A percentile compares a stretch with the other conserved stretches of the same genome.
Conservation (phyloP, 352 stramenopile species). For the Bremia lactucae region DNA sequence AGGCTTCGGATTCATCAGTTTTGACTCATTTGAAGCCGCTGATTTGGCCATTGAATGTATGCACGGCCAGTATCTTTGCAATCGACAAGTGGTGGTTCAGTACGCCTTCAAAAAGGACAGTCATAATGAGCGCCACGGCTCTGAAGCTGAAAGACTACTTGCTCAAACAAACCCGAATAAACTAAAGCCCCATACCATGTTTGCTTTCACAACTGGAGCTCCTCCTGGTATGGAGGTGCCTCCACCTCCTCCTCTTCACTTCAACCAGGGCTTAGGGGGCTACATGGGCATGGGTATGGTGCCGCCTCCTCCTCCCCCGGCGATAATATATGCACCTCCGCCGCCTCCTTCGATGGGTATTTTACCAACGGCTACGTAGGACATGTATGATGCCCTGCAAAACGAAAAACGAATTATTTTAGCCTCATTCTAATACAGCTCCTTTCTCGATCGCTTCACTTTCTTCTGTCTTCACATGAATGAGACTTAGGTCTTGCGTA, state of each 20-base stretch:
- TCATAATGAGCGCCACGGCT: slow-evolving; percentile 87
- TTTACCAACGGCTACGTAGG: slow-evolving; percentile 28
- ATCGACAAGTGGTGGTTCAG: slow-evolving; percentile 95
- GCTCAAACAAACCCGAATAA: slow-evolving; percentile 78
- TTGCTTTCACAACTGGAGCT: slow-evolving; percentile 30
- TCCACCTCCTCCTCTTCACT: slow-evolving; percentile 21
- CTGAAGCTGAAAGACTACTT: slow-evolving; percentile 79
- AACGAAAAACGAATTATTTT: no score
- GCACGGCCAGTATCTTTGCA: slow-evolving; percentile 97
- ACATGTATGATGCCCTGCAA: no score
- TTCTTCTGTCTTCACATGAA: no score
- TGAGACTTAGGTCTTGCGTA: no score
- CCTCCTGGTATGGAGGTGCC: slow-evolving; percentile 17
- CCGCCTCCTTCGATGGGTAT: slow-evolving; percentile 25
- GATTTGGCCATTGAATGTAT: slow-evolving; percentile 99
- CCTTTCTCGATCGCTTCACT: no score
- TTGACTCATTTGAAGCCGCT: slow-evolving; percentile 94
- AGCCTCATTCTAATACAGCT: no score
- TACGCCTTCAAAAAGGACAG: slow-evolving; percentile 99
- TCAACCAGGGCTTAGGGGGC: slow-evolving; percentile 4
- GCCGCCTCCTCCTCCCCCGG: slow-evolving; percentile 18
- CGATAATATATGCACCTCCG: slow-evolving; percentile 22
- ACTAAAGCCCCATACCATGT: slow-evolving; percentile 69
- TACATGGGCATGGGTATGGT: slow-evolving; percentile 39
- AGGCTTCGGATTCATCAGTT: slow-evolving; percentile 97